Evolutionary conservation across 805 yeast genomes (phyloP), one percentile per base, ranked within the genome.

Genomic region (Lipomyces starkeyi): DNA sequence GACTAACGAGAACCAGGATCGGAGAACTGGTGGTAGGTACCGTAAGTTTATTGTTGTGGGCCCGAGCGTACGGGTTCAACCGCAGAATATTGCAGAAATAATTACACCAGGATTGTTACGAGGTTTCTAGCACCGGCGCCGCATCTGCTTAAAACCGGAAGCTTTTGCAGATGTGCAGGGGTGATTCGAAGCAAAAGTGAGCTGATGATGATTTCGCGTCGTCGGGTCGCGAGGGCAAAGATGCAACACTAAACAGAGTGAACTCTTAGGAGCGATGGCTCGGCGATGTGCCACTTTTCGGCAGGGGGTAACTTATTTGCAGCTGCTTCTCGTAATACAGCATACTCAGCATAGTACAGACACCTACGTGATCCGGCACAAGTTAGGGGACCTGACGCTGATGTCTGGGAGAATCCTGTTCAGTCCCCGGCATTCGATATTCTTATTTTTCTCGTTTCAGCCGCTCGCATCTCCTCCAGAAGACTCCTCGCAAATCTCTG

Each of bases 171-270:
- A 25, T 53, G 56, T 53, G 56, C 56, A 53, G 58, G 58, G 58
- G 58, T 43, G 14, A 1, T 27, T 4, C n/a, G 35, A 55, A 29
- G 37, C 37, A 29, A 55, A 55, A 55, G 58, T 55, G 58, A 55
- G 58, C 58, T 55, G 58, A 55, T 55, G 58, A 29, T 27, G 32
- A 53, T n/a, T 43, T 6, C 22, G 49, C 8, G 49, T n/a, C 49
- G 17, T 37, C 49, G 9, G 49, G 49, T 43, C 22, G 8, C 49
- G 49, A 43, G 22, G 4, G 40, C 2, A 3, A 37, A 43, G 20
- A 43, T 17, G 11, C 20, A 27, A n/a, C 25, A 22, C n/a, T 53
- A 25, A 25, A 5, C 56, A 53, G 32, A 53, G 14, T 11, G n/a
- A 22, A 27, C 13, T 22, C 9, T 22, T 25, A 11, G 32, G 32